Percentiles rank a stretch among this genome's conserved stretches.
phyloP scores from a whole-genome alignment of 2,329 filamentous ascomycete genomes.

The Talaromyces verruculosus region DNA sequence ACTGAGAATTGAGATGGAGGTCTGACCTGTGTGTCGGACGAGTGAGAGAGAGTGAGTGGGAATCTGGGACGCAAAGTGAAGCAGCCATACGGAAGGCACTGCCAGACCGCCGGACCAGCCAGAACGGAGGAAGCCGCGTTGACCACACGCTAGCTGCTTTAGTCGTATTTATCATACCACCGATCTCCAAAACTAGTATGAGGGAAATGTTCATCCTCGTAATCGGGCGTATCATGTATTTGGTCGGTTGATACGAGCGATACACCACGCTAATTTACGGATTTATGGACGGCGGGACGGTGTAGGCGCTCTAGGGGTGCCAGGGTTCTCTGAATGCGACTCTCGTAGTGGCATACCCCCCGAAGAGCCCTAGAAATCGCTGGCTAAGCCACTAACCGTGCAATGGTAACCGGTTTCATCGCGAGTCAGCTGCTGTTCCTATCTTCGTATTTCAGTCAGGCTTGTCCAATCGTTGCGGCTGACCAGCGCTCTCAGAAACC shows the following conservation, averaged over 20 bases:
- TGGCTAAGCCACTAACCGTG: not conserved
- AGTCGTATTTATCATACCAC: not conserved
- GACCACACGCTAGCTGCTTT: not conserved
- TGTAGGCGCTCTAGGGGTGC: not conserved
- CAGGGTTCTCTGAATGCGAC: not conserved
- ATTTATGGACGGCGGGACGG: no score
- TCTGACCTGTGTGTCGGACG: not conserved
- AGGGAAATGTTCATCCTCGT: not conserved
- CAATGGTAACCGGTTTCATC: not conserved
- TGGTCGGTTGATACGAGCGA: not conserved
- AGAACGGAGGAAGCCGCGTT: not conserved
- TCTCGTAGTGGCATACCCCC: not conserved
- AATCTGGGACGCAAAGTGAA: constrained; percentile 32
- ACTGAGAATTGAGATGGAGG: not conserved
- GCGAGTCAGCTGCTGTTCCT: no score
- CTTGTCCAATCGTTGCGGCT: not conserved
- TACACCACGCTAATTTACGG: not conserved
- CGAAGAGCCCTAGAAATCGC: not conserved
- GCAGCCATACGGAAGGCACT: constrained; percentile 40
- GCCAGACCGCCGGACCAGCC: constrained; percentile 29
- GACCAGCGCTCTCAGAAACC: not conserved
- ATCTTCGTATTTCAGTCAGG: not conserved
- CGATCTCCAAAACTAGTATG: not conserved
- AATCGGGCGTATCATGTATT: not conserved
- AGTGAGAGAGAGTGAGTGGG: not conserved